Evolutionary conservation across 768 basidiomycete genomes (phyloP).

Genomic region (Suillus lakei): DNA sequence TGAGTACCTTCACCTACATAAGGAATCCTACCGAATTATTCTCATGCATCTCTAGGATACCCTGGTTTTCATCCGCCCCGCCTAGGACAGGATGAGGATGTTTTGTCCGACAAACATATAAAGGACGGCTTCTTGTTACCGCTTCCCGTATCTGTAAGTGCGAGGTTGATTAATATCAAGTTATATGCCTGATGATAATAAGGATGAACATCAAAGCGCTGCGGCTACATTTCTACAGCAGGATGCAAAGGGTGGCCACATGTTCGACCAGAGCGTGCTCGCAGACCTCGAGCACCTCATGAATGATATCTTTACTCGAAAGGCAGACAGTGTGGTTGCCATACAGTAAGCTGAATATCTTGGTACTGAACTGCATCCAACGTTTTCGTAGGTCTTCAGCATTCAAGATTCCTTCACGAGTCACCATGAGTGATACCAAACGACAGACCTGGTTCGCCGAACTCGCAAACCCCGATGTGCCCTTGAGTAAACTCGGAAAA

Average conservation of each 20-base stretch:
- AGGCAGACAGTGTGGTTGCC: conserved; percentile 56
- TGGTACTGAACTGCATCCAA: background rate
- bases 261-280: conserved; percentile 57
- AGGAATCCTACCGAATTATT: background rate
- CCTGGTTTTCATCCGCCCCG: conserved; percentile 78
- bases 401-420: conserved; percentile 82
- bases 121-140: conserved; percentile 65
- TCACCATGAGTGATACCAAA: conserved; percentile 80
- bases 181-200: conserved; percentile 1
- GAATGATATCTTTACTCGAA: conserved; percentile 73
- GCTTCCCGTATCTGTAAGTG: conserved; percentile 61
- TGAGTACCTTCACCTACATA: conserved; percentile 29
- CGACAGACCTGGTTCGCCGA: conserved; percentile 85
- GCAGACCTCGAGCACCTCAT: conserved; percentile 73
- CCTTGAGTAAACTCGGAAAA: conserved; percentile 80
- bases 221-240: conserved; percentile 21
- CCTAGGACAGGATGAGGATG: conserved; percentile 76
- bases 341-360: conserved; percentile 60
- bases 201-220: conserved; percentile 29
- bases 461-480: conserved; percentile 80
- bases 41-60: conserved; percentile 54
- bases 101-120: conserved; percentile 65
- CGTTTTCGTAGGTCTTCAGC: conserved; percentile 49
- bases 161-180: background rate
- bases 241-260: conserved; percentile 41